Evolutionary conservation across 2,329 filamentous ascomycete genomes (phyloP), one percentile per base, ranked within the genome.

Genomic region (Aureobasidium leucospermi): DNA sequence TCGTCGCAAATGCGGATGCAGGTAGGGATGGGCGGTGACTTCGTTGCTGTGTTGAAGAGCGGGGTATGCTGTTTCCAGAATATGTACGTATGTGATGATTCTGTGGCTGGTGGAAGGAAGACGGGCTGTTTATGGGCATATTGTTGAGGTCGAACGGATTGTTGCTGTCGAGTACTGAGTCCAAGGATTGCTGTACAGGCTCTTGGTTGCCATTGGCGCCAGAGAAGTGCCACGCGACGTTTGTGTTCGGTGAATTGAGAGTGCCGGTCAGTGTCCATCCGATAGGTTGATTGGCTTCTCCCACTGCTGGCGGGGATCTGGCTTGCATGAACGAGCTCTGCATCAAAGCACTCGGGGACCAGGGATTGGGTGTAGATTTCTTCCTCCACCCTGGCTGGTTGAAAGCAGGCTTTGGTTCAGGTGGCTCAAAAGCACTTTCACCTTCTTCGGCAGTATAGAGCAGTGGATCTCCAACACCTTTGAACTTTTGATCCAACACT

Each of bases 211-310:
- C 68, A 67, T 28, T 41, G 48, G 76, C 74, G 60, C 79, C 85
- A 61, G 89, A 85, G 69, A 90, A 95, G 68, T 95, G 83, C 59
- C 93, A 81, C 1, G 90, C 92, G 4, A 96, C 76, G 68, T 89
- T 94, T 0, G 90, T 90, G 63, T 85, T 91, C 1, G 89, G 87
- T 3, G 89, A 94, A 67, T 95, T 90, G 58, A 89, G 91, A 1
- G 87, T 93, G 13, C 90, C 90, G 0, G 90, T 90, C n/a, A 96
- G 75, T 7, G 89, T 91, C 87, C 89, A 95, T 1, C 89, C 90
- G 61, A 95, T 89, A 52, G 49, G 32, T 52, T 49, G 42, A 29
- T 42, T 28, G 23, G 47, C 48, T 23, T 41, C 32, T 9, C 31
- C 11, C 9, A 6, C 32, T 38, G 47, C 36, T 16, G n/a, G 19